Evolutionary conservation across 2,329 filamentous ascomycete species (phyloP).

Genomic region (Raffaelea deltoideospora): DNA sequence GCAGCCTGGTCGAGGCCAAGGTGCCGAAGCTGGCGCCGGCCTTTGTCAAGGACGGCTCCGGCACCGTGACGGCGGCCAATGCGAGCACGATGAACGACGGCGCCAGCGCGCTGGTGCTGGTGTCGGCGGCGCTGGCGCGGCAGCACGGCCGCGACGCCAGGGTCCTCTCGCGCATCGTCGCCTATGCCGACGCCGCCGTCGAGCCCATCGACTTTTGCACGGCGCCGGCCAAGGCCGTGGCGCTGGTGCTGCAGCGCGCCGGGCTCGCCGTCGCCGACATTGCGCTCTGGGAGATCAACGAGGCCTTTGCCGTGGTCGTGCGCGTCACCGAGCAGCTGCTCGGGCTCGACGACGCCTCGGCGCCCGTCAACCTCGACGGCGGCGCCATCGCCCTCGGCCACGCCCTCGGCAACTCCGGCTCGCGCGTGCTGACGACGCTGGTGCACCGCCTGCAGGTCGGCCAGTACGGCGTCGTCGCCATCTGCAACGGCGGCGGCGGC

Average conservation of each 20-base stretch:
- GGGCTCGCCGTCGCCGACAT: conserved; percentile 87
- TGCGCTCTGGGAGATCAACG: conserved; percentile 95
- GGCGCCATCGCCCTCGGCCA: conserved; percentile 88
- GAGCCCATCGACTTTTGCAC: conserved; percentile 90
- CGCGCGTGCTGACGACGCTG: conserved; percentile 76
- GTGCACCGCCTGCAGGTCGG: conserved; percentile 83
- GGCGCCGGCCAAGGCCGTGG: conserved; percentile 82
- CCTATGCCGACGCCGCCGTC: conserved; percentile 77
- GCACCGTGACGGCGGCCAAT: conserved; percentile 89
- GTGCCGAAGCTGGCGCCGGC: conserved; percentile 77
- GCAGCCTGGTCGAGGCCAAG: conserved; percentile 76
- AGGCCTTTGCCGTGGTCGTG: conserved; percentile 91
- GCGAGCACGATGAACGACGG: conserved; percentile 91
- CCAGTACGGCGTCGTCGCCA: conserved; percentile 88
- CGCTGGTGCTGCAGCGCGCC: conserved; percentile 73
- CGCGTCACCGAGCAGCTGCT: conserved; percentile 83
- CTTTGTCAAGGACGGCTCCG: conserved; percentile 71
- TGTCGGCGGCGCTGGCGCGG: conserved; percentile 65
- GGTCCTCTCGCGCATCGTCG: conserved; percentile 78
- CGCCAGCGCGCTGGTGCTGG: conserved; percentile 76
- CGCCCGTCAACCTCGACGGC: conserved; percentile 75
- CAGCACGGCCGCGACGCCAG: conserved; percentile 43
- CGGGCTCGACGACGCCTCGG: conserved; percentile 59
- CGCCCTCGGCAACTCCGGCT: conserved; percentile 83
- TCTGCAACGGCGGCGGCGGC: conserved; percentile 92